Conservation (phyloP, 2,329 filamentous ascomycete genomes). For the Aspergillus jensenii region DNA sequence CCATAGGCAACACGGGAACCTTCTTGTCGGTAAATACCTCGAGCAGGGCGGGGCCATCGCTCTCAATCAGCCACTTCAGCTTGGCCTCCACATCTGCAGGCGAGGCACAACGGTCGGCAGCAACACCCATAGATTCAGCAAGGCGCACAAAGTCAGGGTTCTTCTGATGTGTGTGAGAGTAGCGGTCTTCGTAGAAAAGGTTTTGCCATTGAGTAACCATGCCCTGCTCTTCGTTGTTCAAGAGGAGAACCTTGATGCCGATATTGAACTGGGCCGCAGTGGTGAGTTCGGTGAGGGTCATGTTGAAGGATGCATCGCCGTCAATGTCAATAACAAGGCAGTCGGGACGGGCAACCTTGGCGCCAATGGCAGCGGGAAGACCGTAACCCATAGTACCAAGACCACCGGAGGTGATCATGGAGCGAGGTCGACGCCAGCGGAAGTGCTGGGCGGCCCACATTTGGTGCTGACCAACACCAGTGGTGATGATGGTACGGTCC, state of each 20-base stretch:
- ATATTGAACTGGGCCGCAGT: conserved; percentile 96
- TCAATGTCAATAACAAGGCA: conserved; percentile 93
- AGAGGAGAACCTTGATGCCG: conserved; percentile 86
- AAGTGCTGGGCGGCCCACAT: conserved; percentile 99
- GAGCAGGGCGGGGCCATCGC: conserved; percentile 86
- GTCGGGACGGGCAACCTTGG: conserved; percentile 81
- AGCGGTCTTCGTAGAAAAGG: conserved; percentile 94
- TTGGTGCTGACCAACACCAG: conserved; percentile 95
- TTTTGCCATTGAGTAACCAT: conserved; percentile 99
- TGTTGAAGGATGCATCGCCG: conserved; percentile 97
- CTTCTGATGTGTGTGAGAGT: conserved; percentile 84
- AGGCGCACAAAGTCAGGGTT: conserved; percentile 98
- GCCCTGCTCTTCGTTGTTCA: conserved; percentile 97
- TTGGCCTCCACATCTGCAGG: conserved; percentile 74
- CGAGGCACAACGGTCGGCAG: conserved; percentile 69
- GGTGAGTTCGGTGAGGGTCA: conserved; percentile 94
- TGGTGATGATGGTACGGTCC: conserved; percentile 81
- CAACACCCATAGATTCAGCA: conserved; percentile 85
- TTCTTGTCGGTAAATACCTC: conserved; percentile 85
- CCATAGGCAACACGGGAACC: conserved; percentile 91
- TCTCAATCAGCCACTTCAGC: conserved; percentile 84
- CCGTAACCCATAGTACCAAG: conserved; percentile 96
- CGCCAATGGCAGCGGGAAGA: conserved; percentile 90
- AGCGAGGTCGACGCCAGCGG: conserved; percentile 86
- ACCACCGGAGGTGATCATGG: conserved; percentile 95